Evolutionary conservation across 2,329 filamentous ascomycete species (phyloP).

Genomic region (Penicillium sp.): DNA sequence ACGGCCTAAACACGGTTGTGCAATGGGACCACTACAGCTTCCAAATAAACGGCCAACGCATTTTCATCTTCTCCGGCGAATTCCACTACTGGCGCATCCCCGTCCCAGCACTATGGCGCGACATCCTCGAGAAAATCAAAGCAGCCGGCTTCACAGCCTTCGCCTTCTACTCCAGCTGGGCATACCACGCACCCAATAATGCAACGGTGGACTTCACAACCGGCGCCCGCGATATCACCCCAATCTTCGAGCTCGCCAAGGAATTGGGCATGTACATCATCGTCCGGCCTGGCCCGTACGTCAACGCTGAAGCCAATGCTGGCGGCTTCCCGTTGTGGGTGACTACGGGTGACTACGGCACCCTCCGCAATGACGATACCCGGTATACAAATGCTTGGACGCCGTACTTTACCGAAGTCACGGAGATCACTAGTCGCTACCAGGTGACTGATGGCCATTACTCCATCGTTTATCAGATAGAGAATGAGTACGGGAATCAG

Average conservation of each 20-base stretch:
- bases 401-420: slow-evolving; percentile 29
- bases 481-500: slow-evolving; percentile 40
- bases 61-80: slow-evolving; percentile 54
- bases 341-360: slow-evolving; percentile 51
- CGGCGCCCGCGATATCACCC: slow-evolving; percentile 53
- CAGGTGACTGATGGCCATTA: slow-evolving; percentile 30
- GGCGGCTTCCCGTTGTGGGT: slow-evolving; percentile 63
- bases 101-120: slow-evolving; percentile 50
- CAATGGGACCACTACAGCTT: slow-evolving; percentile 57
- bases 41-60: slow-evolving; percentile 49
- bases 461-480: slow-evolving; percentile 29
- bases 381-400: slow-evolving; percentile 31
- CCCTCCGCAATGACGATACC: slow-evolving; percentile 30
- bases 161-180: slow-evolving; percentile 49
- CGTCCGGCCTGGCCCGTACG: slow-evolving; percentile 58
- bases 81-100: slow-evolving; percentile 54
- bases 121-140: slow-evolving; percentile 53
- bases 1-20: slow-evolving; percentile 45
- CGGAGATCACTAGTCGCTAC: slow-evolving; percentile 29
- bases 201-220: slow-evolving; percentile 50
- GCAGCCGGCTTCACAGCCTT: slow-evolving; percentile 50
- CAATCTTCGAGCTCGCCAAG: slow-evolving; percentile 53
- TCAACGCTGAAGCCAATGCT: slow-evolving; percentile 62
- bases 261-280: slow-evolving; percentile 56
- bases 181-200: slow-evolving; percentile 47